Evolutionary conservation across 768 basidiomycete genomes (phyloP).

Genomic region (Cyclocybe aegerita): DNA sequence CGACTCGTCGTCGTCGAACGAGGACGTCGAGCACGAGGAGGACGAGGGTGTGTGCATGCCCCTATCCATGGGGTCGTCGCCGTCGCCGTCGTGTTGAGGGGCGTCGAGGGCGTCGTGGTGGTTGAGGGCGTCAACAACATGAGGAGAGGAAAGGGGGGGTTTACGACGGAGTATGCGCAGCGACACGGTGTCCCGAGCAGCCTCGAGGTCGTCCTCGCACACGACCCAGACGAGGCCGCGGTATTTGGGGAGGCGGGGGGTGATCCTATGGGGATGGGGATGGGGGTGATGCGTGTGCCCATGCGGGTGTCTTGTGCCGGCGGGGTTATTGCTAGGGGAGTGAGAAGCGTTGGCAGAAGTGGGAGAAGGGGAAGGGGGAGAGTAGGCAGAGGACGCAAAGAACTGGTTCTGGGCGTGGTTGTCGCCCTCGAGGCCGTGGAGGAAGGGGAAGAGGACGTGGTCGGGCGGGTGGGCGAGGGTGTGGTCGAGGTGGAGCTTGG

Average conservation of each 20-base stretch:
- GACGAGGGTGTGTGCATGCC: too few relatives aligned
- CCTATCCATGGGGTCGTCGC: not conserved
- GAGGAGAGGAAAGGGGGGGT: slow-evolving; percentile 12
- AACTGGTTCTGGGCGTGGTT: slow-evolving; percentile 80
- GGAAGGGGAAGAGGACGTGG: slow-evolving; percentile 81
- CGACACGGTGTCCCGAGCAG: slow-evolving; percentile 32
- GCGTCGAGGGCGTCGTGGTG: slow-evolving; percentile 15
- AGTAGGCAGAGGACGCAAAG: slow-evolving; percentile 49
- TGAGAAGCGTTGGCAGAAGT: too few relatives aligned
- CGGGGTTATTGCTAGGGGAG: slow-evolving; percentile 1
- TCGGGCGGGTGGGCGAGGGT: slow-evolving; percentile 75
- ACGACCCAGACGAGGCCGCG: slow-evolving; percentile 86
- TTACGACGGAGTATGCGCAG: slow-evolving; percentile 33
- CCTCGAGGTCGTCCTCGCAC: slow-evolving; percentile 64
- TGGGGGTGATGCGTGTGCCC: slow-evolving; percentile 5
- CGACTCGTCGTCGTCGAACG: not conserved
- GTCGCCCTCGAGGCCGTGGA: slow-evolving; percentile 83
- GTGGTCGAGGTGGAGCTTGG: slow-evolving; percentile 61
- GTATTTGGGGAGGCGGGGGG: slow-evolving; percentile 41
- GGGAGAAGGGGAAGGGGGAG: slow-evolving; percentile 6
- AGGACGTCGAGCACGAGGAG: not conserved
- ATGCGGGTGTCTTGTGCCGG: not conserved
- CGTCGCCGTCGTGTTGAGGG: not conserved
- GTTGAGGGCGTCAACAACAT: slow-evolving; percentile 12
- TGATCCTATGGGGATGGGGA: slow-evolving; percentile 9